Base-by-base conservation (phyloP, 2,329 filamentous ascomycete genomes). In the Cercospora sojina region DNA sequence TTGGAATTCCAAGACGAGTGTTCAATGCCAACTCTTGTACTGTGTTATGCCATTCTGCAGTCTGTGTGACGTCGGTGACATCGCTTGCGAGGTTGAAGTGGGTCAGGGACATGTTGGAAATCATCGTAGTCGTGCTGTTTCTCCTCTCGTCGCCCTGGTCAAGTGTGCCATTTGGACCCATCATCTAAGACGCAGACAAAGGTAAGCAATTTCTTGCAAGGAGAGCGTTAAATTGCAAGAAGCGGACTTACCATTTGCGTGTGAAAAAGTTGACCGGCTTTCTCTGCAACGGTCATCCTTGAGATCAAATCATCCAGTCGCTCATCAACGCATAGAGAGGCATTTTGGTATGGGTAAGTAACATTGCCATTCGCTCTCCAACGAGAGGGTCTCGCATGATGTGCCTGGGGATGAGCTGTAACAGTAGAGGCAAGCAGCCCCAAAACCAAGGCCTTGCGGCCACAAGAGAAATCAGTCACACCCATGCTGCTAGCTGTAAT, bases 211-310 rank as follows among this genome's bases (percentile, higher is more conserved):
- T 27, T 29, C 3, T 1, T 9, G 0, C 3, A 2, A n/a, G 2
- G 1, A n/a, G 3, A 4, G 2, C 7, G 20, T 51, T 23, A 1
- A 2, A 16, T 3, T 8, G 35, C 3, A 0, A 18, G 23, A 0
- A 12, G 23, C 12, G 74, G 70, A 5, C 67, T 72, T 65, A 77
- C 77, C 38, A 77, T 76, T 61, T 77, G 77, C 20, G 76, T 75
- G 64, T 83, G 81, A 69, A 83, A 84, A 62, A 84, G 76, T 68
- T 83, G 81, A 0, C 82, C 82, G 2, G 80, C 82, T 64, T 84
- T 84, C 68, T 84, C 82, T 43, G 81, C 79, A 0, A 84, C 57
- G 0, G 79, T 83, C 82, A 84, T 84, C 9, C 81, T 79, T 3
- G 74, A 71, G 13, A 81, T 69, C 3, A 84, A 77, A 64, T 84